Evolutionary conservation across 2,329 filamentous ascomycete genomes (phyloP), one percentile per base, ranked within the genome.

Genomic region (Diaporthe sp.): DNA sequence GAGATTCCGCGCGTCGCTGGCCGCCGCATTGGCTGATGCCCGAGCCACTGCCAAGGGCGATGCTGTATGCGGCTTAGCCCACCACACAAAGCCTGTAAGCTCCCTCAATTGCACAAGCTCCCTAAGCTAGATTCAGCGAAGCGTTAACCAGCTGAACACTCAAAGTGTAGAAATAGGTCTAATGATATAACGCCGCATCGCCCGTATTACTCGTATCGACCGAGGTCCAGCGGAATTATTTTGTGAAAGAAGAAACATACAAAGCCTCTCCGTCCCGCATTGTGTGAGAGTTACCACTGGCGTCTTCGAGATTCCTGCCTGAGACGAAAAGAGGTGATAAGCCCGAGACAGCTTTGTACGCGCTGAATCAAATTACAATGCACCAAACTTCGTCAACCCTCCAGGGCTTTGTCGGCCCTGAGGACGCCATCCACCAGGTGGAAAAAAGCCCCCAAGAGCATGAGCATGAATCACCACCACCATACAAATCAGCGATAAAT

Each of bases 401-500:
- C 2, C 59, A 69, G 12, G 42, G 47, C n/a, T 17, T 30, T 39
- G 17, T 44, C 15, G 25, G 13, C 27, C 55, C 25, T 13, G 63
- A 27, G 4, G n/a, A 32, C 25, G 32, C 25, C 13, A 58, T 15
- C 10, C 39, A 74, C 42, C 59, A 71, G 3, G 72, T 71, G 17
- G 53, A 25, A 25, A 55, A 27, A 25, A 39, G 35, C 25, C 51
- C 51, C 3, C 13, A 9, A 17, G 51, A 25, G 8, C 42, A 63
- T 27, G 72, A 56, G 17, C 25, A 69, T 3, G 42, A 55, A 1
- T 37, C 59, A n/a, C 74, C 71, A 17, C 74, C 63, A 12, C 59
- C 72, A 12, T 75, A 74, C 74, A 72, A 59, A 27, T 10, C 68
- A 47, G 42, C n/a, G 7, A 37, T 25, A 17, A 22, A 50, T 22